Evolutionary conservation across 345 rosid species (phyloP), one percentile per base, ranked within the genome.

Genomic region (Eucalyptus erythrocorys): DNA sequence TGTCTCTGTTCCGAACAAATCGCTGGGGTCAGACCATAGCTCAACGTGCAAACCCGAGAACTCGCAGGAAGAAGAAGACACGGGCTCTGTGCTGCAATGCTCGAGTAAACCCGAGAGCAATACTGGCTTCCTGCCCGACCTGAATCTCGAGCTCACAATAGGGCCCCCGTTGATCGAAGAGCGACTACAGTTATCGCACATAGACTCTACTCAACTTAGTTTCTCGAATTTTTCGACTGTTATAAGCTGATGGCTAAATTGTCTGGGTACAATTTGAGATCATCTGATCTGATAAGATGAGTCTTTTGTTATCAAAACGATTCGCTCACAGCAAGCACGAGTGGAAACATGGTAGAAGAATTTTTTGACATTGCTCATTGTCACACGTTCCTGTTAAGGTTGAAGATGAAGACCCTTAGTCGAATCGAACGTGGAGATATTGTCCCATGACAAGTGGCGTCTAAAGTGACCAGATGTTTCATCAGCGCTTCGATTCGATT

Each of bases 141-240:
- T 91, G 64, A 91, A 91, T 90, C 91, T 91, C 34, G 91, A 91
- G 47, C 90, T 90, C 16, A 66, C 76, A 10, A 86, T 89, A 64
- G 90, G 87, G 30, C 66, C 84, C 13, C 87, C 87, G 10, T 85
- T 37, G 37, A 48, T 88, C 49, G 89, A 88, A 79, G 81, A 57
- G 45, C 42, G 42, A 32, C 42, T 32, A 30, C 32, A 88, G 45
- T 51, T 30, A 32, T 26, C 53, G 32, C 76, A 53, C 32, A 14
- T 51, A 7, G 50, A 87, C 49, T 68, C 51, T 45, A 7, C 50
- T 61, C 85, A 68, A 48, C 55, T 87, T 45, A 32, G 61, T 86
- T 86, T 19, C 43, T 86, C 43, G 10, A 55, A 76, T 21, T 40
- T 76, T 76, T 37, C 82, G 13, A 40, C 82, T 21, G 12, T 21